Evolutionary conservation across 2,329 filamentous ascomycete species (phyloP), one percentile per base, ranked within the genome.

Genomic region (Pseudofabraea citricarpa): DNA sequence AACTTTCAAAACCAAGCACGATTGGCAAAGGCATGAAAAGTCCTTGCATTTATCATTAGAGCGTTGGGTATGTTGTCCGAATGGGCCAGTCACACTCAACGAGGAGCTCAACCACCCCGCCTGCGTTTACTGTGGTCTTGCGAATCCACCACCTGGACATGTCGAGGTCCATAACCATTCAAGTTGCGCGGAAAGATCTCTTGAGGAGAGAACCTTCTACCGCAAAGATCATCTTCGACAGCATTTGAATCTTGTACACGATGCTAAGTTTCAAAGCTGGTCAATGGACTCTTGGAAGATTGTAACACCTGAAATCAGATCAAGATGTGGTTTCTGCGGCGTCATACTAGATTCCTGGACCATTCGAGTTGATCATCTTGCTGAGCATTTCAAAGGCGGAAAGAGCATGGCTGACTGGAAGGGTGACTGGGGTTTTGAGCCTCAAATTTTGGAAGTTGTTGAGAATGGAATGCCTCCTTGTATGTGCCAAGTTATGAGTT

Each of bases 1-100:
- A 51, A 81, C 77, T 0, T 84, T 83, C 62, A 70, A 79, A 51
- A 83, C 79, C 3, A 84, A 84, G 58, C 78, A 84, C 54, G 80
- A 84, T 61, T 84, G 80, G 80, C 79, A 83, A 55, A 70, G 83
- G 46, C 83, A 87, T 58, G 83, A 88, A 56, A 83, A 83, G 52
- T 81, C 79, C 40, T 67, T 81, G 50, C 83, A 77, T 59, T 64
- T 77, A 53, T 87, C 77, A 6, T 75, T 84, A 0, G 80, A 79
- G 65, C 72, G 72, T 44, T 87, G 74, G 84, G 77, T 81, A 47
- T 87, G 75, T 56, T 73, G 74, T 4, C 79, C 78, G 35, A 71
- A 77, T 35, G 79, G 79, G 1, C 65, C 76, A 13, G 69, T 64
- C 5, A 72, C 73, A 4, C 61, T 81, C 26, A 76, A 83, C 44